Base-by-base conservation (phyloP, 2,329 filamentous ascomycete species). In the Fusarium sp. region DNA sequence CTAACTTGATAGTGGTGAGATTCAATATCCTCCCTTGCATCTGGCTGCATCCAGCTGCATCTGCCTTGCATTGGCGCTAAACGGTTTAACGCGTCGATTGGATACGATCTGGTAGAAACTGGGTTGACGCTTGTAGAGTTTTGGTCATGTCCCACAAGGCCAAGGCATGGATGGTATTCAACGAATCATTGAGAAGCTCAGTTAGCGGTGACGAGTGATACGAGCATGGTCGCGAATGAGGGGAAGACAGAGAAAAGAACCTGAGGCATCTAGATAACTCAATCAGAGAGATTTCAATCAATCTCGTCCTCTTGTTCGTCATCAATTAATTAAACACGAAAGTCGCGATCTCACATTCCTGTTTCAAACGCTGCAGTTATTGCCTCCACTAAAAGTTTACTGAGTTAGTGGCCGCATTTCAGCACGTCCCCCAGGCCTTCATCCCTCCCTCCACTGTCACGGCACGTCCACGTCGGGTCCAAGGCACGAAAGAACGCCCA, bases 1-100 rank as follows among this genome's bases (percentile, higher is more conserved):
- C 41, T 44, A 44, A 44, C 41, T 44, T 44, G 41, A 44, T 44
- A 44, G 27, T 49, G 55, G 53, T 57, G 29, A 49, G 30, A 46
- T 48, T 48, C 25, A 46, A 34, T 49, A 53, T 41, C 43, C 63
- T 75, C 72, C 72, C 72, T 74, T 72, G 69, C 69, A 67, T 70
- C 20, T n/a, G 16, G 24, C 25, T 47, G 24, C 44, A 46, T 46
- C 44, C 29, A 25, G 27, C 25, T 49, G 30, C 47, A 52, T 52
- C 49, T 56, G 43, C 53, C 53, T 52, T 49, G 53, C 53, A 62
- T 62, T 64, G 65, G 67, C 60, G 54, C 65, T 69, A 25, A 43
- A 30, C 40, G 34, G 25, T 44, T 58, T 20, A 53, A 69, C 73
- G 73, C 64, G 71, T 62, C 68, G 58, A 74, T 75, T 75, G 73